Evolutionary conservation across 768 basidiomycete genomes (phyloP).

Genomic region (Xerocomus brunneocitrinus): DNA sequence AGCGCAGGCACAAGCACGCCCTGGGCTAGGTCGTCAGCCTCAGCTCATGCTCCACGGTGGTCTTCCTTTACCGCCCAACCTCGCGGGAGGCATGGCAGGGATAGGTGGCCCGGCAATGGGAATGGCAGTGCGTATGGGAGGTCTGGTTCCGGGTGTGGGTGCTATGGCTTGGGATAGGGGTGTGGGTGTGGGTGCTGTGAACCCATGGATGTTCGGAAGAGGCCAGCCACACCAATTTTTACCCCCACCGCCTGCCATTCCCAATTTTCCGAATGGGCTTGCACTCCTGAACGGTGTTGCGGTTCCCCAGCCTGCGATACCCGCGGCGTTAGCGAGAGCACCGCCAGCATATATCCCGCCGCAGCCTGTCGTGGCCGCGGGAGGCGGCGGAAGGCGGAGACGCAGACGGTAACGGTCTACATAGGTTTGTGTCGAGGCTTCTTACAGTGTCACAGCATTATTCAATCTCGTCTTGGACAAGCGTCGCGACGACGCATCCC

Average conservation of each 20-base stretch:
- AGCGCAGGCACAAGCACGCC: slow-evolving; percentile 1
- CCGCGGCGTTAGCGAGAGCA: neutral
- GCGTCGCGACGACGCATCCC: neutral
- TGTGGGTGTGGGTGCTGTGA: neutral
- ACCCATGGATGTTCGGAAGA: slow-evolving; percentile 15
- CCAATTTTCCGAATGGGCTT: neutral
- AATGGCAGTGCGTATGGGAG: neutral
- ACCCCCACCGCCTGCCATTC: neutral
- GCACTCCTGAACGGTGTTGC: neutral
- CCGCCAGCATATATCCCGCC: neutral
- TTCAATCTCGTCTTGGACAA: neutral
- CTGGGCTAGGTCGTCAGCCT: neutral
- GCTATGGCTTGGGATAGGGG: neutral
- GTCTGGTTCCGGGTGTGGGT: neutral
- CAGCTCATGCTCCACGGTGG: neutral
- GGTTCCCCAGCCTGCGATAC: neutral
- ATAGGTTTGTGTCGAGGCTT: neutral
- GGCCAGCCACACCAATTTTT: slow-evolving; percentile 13
- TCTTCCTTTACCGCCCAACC: neutral
- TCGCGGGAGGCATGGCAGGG: neutral
- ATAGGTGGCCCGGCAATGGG: neutral
- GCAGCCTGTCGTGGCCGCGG: slow-evolving; percentile 2
- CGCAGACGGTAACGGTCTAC: slow-evolving; percentile 2
- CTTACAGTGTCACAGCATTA: neutral
- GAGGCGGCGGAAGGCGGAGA: slow-evolving; percentile 4